A percentile compares a stretch with the other conserved stretches of the same genome.
Evolutionary conservation across 192 early-diverging fungal species (phyloP).

Genomic region (Entrophospora sp.): DNA sequence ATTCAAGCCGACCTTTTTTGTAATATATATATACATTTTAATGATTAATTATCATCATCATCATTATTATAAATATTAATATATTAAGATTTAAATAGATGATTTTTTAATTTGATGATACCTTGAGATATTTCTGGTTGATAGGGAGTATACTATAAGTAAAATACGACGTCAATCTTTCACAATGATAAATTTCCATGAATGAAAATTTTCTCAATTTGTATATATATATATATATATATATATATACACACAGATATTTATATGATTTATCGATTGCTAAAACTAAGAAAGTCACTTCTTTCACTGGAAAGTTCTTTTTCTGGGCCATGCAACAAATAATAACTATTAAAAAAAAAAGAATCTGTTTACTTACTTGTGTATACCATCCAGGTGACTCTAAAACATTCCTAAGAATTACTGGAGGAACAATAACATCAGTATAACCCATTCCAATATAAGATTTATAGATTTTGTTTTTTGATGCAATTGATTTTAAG

Average conservation of each 20-base stretch:
- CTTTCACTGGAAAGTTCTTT: neutral
- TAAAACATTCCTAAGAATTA: conserved; percentile 93
- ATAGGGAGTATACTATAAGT: conserved; percentile 89
- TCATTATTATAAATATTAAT: neutral
- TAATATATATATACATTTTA: too few species aligned
- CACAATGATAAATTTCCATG: conserved; percentile 6
- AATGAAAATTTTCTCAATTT: too few species aligned
- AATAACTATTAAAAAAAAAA: neutral
- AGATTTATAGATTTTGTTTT: conserved; percentile 87
- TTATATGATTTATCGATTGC: too few species aligned
- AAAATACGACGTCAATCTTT: conserved; percentile 19
- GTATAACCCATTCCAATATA: conserved; percentile 98
- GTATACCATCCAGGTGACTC: conserved; percentile 99
- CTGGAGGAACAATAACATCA: conserved; percentile 80
- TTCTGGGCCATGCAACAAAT: neutral
- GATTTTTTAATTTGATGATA: too few species aligned
- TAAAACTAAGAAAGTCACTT: neutral
- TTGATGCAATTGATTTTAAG: conserved; percentile 74
- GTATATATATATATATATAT: too few species aligned
- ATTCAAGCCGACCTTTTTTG: conserved; percentile 89
- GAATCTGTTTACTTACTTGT: conserved; percentile 52
- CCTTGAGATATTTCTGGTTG: conserved; percentile 98
- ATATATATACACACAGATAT: too few species aligned
- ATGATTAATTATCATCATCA: neutral
- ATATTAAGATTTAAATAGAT: too few species aligned